Base-by-base conservation (phyloP, 2,329 filamentous ascomycete genomes). In the Colletotrichum gigasporum region DNA sequence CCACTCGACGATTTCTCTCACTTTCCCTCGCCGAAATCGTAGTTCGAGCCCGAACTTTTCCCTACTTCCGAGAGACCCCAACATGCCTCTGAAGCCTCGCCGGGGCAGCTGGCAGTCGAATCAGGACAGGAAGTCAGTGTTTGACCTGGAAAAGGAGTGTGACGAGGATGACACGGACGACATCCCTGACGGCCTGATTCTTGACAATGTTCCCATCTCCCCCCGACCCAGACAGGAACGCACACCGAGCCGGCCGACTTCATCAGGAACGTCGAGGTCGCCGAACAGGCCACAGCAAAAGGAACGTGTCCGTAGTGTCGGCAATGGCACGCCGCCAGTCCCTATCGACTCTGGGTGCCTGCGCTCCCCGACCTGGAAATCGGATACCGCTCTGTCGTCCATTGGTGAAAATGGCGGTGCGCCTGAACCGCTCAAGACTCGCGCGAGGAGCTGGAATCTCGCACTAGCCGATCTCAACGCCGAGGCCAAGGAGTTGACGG, bases 131-230 rank as follows among this genome's bases (percentile, higher is more conserved):
- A 95, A 93, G 75, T 88, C 90, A 0, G 83, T 87, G 1, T 79
- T 89, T 64, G 88, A 94, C 71, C 81, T 93, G 54, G 92, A 96
- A 73, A 86, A 87, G 57, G 92, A 95, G 72, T 94, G 86, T 66
- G 89, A 93, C 69, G 87, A 90, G 52, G 91, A 94, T 69, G 90
- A 94, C 56, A 90, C 89, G 56, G 91, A 94, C 71, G 88, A 92
- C 61, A 90, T 96, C 28, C 92, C 92, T 0, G 91, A 94, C 24
- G 91, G 92, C 56, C 85, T 92, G 22, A 85, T 94, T 54, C 85
- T 96, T 47, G 91, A 93, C 78, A 96, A 96, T 68, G 90, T 96
- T 2, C 92, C 92, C 5, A 87, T 96, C 45, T 94, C 92, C 0
- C 92, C 92, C n/a, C 83, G 88, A 2, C 88, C 87, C 2, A 80